Evolutionary conservation across 495 filamentous ascomycete species (phyloP), one percentile per base, ranked within the genome.

Genomic region (Lepidopterella palustris): DNA sequence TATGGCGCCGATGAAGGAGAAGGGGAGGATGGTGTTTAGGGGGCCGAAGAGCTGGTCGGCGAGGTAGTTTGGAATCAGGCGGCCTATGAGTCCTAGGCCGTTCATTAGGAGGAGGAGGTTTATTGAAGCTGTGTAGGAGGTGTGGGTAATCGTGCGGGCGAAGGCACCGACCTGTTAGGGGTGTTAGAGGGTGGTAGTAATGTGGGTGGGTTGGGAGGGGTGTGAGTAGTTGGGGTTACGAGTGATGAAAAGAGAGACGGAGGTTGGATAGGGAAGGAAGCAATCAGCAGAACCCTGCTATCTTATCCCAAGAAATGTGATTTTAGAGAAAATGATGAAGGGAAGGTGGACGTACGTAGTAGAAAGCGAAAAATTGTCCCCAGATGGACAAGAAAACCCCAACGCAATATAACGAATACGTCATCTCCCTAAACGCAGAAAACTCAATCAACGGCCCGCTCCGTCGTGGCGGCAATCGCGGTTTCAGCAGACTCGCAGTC

Each of bases 71-170:
- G 73, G 71, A 15, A 74, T 60, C 9, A 74, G 20, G 11, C 73
- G 71, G 11, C 69, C 66, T 5, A 71, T 54, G 15, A 74, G 52
- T 18, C 72, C 72, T 23, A 74, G 28, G 40, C 63, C 71, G 63
- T 74, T 74, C 59, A 73, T 59, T 20, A 74, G 51, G 29, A 76
- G 59, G 24, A 76, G 62, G 0, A 76, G 45, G 35, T 56, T 56
- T 47, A 72, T 64, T 24, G 63, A 61, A 29, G 59, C 49, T 21
- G 55, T 39, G 58, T 70, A 75, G 20, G 59, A 21, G 4, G 73
- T 48, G 35, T 61, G 61, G 13, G 73, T 54, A 9, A 64, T 61
- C 8, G 70, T 51, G 51, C 66, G 39, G 47, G 58, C 68, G 45
- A 63, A 75, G 20, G 70, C 51, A 0, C 68, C 64, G 13, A 62